Evolutionary conservation across 1,284 basidiomycete genomes (phyloP).

Genomic region (Chalciporus piperatoides): DNA sequence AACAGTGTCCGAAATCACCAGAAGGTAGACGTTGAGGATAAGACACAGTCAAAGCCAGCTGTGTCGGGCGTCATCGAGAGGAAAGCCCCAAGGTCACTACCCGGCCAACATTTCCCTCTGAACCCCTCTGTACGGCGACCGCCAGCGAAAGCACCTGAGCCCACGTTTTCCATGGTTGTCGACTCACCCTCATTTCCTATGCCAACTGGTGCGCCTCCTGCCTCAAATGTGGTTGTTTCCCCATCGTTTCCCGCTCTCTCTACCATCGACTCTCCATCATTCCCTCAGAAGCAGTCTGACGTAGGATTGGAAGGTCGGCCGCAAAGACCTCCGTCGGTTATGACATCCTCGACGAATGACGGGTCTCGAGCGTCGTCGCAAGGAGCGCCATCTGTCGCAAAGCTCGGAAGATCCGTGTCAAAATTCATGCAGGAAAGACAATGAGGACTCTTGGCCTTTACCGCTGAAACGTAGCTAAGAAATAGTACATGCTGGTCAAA

Average conservation of each 20-base stretch:
- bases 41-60: constrained; percentile 28
- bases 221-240: constrained; percentile 1
- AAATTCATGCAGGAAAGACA: constrained; percentile 45
- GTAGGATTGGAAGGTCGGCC: constrained; percentile 23
- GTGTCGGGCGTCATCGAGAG: constrained; percentile 30
- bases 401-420: constrained; percentile 42
- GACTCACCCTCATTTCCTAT: constrained; percentile 27
- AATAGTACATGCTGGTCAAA: too few species aligned
- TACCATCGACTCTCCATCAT: constrained; percentile 38
- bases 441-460: background rate
- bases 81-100: constrained; percentile 9
- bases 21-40: constrained; percentile 20
- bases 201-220: background rate
- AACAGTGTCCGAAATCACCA: background rate
- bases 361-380: background rate
- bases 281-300: constrained; percentile 27
- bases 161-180: constrained; percentile 9
- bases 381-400: constrained; percentile 28
- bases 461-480: background rate
- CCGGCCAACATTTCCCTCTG: constrained; percentile 15
- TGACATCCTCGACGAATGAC: constrained; percentile 40
- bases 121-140: constrained; percentile 13
- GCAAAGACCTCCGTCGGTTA: constrained; percentile 39
- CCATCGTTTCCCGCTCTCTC: constrained; percentile 11
- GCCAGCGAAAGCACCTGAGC: constrained; percentile 3